phyloP scores from a whole-genome alignment of 768 basidiomycete genomes.

The Phylloporus scabripes region DNA sequence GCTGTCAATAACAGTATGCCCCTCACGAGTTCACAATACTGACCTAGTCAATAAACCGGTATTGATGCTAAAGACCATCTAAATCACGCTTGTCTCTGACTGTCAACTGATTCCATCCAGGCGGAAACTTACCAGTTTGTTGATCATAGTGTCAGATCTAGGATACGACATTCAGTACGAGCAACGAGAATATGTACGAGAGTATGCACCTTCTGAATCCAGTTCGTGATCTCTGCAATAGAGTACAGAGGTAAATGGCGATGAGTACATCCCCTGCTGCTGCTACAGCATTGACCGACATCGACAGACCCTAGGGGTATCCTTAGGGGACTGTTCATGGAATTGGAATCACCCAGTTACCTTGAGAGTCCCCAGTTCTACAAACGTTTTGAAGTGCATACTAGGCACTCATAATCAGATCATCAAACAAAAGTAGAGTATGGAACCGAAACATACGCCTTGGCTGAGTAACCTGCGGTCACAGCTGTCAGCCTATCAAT shows the following conservation, averaged over 20 bases:
- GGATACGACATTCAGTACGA: not conserved
- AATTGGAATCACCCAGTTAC: conserved; percentile 11
- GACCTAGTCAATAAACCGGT: conserved; percentile 29
- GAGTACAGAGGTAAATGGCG: conserved; percentile 39
- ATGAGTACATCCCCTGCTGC: conserved; percentile 50
- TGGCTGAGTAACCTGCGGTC: conserved; percentile 30
- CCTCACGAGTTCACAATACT: not conserved
- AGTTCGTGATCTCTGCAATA: conserved; percentile 47
- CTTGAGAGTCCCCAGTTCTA: conserved; percentile 43
- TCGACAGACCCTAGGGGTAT: conserved; percentile 35
- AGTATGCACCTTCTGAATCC: conserved; percentile 42
- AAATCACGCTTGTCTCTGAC: not conserved
- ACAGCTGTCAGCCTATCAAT: conserved; percentile 4
- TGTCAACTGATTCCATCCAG: not conserved
- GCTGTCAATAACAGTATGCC: not conserved
- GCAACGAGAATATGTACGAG: not conserved
- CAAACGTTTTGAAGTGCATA: conserved; percentile 40
- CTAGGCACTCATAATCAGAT: conserved; percentile 26
- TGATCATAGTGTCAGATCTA: conserved; percentile 52
- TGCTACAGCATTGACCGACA: conserved; percentile 52
- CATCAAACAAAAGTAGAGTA: not conserved
- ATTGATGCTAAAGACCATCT: conserved; percentile 53
- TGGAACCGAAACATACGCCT: conserved; percentile 31
- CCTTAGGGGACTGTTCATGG: not conserved
- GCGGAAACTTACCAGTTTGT: conserved; percentile 31